A percentile compares a stretch with the other conserved stretches of the same genome.
Evolutionary conservation across 495 filamentous ascomycete species (phyloP).

Genomic region (Geoglossum glabrum): DNA sequence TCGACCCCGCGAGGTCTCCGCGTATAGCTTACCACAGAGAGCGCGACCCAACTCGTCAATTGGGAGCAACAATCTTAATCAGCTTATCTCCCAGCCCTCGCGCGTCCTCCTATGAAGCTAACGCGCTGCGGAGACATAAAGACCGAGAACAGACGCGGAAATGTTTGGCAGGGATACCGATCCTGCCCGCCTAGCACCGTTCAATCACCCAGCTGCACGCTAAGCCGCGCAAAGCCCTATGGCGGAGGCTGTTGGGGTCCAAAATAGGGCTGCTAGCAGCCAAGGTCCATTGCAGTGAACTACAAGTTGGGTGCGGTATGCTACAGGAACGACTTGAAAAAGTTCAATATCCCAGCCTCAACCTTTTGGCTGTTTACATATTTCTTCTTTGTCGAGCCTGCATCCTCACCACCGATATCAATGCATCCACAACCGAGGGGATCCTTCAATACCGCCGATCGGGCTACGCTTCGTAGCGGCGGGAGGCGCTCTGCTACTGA

Average conservation of each 20-base stretch:
- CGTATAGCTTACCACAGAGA: neutral
- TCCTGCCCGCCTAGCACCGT: neutral
- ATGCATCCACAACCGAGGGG: slow-evolving; percentile 1
- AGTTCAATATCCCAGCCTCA: neutral
- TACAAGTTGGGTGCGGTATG: neutral
- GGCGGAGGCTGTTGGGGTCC: neutral
- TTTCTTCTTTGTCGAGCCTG: neutral
- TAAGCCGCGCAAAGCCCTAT: slow-evolving; percentile 2
- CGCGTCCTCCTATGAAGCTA: neutral
- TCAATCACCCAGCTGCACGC: neutral
- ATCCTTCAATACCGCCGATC: neutral
- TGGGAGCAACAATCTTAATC: neutral
- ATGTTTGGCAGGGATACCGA: neutral
- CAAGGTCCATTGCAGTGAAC: neutral
- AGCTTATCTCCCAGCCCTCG: neutral
- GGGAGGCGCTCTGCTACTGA: neutral
- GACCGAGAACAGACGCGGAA: neutral
- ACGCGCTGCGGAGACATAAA: neutral
- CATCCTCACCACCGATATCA: neutral
- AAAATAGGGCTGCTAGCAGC: neutral
- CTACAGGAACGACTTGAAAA: neutral
- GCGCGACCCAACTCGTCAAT: neutral
- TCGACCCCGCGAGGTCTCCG: neutral
- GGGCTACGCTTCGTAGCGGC: neutral
- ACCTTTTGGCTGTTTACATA: neutral